Evolutionary conservation across 495 filamentous ascomycete genomes (phyloP), one percentile per base, ranked within the genome.

Genomic region (Aspergillus saccharolyticus): DNA sequence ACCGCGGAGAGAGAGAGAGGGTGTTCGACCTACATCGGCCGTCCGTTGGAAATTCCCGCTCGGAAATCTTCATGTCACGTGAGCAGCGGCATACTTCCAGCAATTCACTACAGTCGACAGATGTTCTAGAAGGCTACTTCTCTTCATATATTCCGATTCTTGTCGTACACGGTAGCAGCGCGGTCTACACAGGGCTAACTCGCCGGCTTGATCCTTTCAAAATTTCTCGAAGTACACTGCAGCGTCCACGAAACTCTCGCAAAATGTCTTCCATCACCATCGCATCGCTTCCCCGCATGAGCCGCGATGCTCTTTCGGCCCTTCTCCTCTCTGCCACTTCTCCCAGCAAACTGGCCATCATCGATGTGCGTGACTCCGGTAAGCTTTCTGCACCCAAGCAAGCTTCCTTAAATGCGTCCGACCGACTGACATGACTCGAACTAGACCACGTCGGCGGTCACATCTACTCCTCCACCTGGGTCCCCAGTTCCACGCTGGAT

Each of bases 401-500:
- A 22, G 14, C 45, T 47, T 22, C 55, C 8, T 49, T 42, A 43
- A 44, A 43, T 4, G 24, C 1, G 39, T 59, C n/a, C n/a, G 15
- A 1, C 18, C n/a, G n/a, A 5, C 54, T 20, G 15, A 42, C 43
- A 17, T 54, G 16, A 18, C 15, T 16, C 1, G 30, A 8, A 17
- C 10, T 44, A 89, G 94, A 98, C 67, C 87, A 95, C 74, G 79
- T 97, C 54, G 94, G 94, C 64, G 94, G 94, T 57, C 94, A 98
- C 77, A 98, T 98, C 57, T 57, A 54, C 50, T 69, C 74, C 39
- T 89, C 87, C 18, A 80, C 78, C 33, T 89, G 96, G 77, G 80
- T 89, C 42, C 92, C 95, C 7, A 89, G 82, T 54, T 74, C 69
- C 39, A 79, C 80, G 3, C 82, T 96, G 30, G 89, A 95, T 65